Base-by-base conservation (phyloP, 352 stramenopile genomes). In the Globisporangium sylvaticum region DNA sequence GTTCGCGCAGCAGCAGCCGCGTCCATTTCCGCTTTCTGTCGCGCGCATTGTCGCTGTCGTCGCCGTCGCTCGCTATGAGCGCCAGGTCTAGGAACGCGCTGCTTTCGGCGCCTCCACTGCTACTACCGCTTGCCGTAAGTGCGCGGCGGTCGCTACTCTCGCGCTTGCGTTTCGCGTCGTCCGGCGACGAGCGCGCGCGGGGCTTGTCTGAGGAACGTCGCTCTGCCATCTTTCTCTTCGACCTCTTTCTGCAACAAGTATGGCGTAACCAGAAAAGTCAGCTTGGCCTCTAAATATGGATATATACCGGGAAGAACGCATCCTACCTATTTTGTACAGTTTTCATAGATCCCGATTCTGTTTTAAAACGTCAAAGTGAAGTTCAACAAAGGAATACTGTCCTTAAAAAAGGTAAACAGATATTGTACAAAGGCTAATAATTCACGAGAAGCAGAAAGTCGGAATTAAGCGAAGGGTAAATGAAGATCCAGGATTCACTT, bases 1-100 rank as follows among this genome's bases (percentile, higher is more conserved):
- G 77, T 68, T 94, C 86, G 12, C 86, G 81, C 4, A 94, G 77
- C 32, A 94, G 59, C 50, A 92, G 63, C 25, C 86, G 82, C 59
- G 81, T 79, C 86, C 86, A 94, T 58, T 90, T 89, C 57, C 70
- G 74, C 62, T 74, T 75, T 46, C 66, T 62, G 6, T 66, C 58
- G 10, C 46, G 66, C 61, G 55, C 18, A 7, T 42, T 54, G 15
- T 12, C 32, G 22, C 8, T 27, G 27, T 32, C 37, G 24, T 50
- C 39, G 29, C 22, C 58, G 5, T 44, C 56, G 24, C 12, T 50
- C 39, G 31, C 46, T 31, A 24, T 46, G 25, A 60, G 46, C 22
- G 31, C 53, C 29, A 64, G 29, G 24, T 39, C 37, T 22, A 64
- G 39, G 20, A 64, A 48, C 37, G 37, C 60, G 63, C 25, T 62